Conservation (phyloP, 2,329 filamentous ascomycete genomes). For the Fusarium proliferatum region DNA sequence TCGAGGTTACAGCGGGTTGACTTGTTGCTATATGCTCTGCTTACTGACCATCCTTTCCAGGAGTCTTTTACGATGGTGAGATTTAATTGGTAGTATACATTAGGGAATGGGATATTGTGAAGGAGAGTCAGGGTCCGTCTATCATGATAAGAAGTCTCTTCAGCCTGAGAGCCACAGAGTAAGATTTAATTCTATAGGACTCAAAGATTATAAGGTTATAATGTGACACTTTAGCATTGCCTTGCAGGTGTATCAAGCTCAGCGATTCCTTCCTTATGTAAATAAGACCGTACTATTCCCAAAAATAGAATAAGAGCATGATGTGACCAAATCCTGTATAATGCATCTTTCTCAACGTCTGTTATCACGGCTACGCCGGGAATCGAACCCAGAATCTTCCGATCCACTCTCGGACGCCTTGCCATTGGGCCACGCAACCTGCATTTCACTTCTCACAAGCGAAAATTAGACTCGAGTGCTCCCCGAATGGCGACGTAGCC, state of each 20-base stretch:
- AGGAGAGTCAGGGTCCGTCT: not conserved
- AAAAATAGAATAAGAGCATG: too few species aligned
- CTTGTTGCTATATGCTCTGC: not conserved
- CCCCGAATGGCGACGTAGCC: not conserved
- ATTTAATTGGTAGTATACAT: not conserved
- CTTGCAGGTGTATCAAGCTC: too few species aligned
- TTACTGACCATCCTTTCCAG: not conserved
- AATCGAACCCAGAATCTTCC: slow-evolving; percentile 1
- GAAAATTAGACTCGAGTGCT: not conserved
- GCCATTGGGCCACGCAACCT: slow-evolving; percentile 3
- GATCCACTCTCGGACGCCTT: slow-evolving; percentile 8
- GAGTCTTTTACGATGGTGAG: too few species aligned
- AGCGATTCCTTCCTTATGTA: too few species aligned
- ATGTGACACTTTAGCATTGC: not conserved
- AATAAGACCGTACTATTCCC: too few species aligned
- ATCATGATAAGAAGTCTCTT: not conserved
- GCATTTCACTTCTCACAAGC: too few species aligned
- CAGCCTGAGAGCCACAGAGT: not conserved
- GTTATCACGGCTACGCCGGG: not conserved
- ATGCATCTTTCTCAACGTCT: too few species aligned
- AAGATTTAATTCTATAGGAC: not conserved
- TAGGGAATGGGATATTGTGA: not conserved
- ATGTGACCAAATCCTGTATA: too few species aligned
- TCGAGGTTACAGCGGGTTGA: rapidly evolving
- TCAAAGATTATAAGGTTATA: not conserved